phyloP scores from a whole-genome alignment of 2,329 filamentous ascomycete species.

The Aspergillus luchuensis region DNA sequence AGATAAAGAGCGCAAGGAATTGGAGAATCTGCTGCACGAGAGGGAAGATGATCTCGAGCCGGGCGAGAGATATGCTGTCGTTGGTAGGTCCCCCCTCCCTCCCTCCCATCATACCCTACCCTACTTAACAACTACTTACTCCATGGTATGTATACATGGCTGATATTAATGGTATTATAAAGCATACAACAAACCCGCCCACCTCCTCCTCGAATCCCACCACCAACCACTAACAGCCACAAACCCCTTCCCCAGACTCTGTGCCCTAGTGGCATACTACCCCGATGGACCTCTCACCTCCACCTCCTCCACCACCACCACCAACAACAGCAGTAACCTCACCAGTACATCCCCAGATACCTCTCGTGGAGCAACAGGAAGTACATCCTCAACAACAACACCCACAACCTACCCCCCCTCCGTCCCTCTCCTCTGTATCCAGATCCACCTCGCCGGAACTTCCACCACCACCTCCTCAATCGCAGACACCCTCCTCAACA shows the following conservation, averaged over 20 bases:
- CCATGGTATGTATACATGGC: not conserved
- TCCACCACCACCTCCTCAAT: slow-evolving; percentile 39
- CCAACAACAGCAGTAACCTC: not conserved
- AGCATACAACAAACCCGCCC: slow-evolving; percentile 63
- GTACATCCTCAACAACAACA: slow-evolving; percentile 34
- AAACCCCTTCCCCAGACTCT: slow-evolving; percentile 59
- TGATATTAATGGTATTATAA: slow-evolving; percentile 27
- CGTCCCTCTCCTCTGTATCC: slow-evolving; percentile 44
- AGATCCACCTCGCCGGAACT: slow-evolving; percentile 58
- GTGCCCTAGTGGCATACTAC: slow-evolving; percentile 63
- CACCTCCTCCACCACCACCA: not conserved
- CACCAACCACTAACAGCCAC: slow-evolving; percentile 47
- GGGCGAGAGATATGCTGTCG: slow-evolving; percentile 60
- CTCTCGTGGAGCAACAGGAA: not conserved
- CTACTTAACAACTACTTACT: not conserved
- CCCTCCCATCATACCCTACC: not conserved
- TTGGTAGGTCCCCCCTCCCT: slow-evolving; percentile 50
- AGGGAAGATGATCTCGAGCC: slow-evolving; percentile 56
- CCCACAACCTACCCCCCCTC: slow-evolving; percentile 13
- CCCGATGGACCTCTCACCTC: slow-evolving; percentile 26
- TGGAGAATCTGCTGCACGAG: slow-evolving; percentile 52
- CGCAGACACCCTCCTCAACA: slow-evolving; percentile 21
- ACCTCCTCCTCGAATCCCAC: slow-evolving; percentile 53
- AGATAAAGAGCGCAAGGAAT: slow-evolving; percentile 53
- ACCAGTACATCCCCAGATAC: slow-evolving; percentile 28